Base-by-base conservation (phyloP, 2,329 filamentous ascomycete species). In the Trichoderma oligosporum region DNA sequence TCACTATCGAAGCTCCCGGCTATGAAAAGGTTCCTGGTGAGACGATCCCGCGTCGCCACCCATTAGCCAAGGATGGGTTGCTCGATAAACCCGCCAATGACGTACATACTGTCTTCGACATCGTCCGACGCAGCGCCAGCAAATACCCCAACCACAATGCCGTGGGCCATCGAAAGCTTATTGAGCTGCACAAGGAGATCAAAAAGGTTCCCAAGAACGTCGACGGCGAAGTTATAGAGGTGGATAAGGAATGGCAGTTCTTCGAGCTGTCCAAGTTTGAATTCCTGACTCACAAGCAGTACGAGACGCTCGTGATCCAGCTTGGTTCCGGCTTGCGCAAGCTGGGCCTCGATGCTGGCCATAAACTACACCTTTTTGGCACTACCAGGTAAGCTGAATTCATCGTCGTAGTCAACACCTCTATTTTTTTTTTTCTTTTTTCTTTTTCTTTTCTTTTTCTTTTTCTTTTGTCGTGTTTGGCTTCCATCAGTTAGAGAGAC, bases 121-220 rank as follows among this genome's bases (percentile, higher is more conserved):
- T 96, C 62, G 78, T 96, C 67, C 82, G 82, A 67, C 82, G 85
- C 65, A 85, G 86, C 64, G 86, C 87, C 41, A 78, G 77, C 55
- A 73, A 81, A 60, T 86, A 83, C 67, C 80, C 81, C 59, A 81
- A 84, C 67, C 80, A 85, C 67, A 79, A 82, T 59, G 85, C 85
- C 59, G 78, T 89, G 60, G 91, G 88, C 64, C 81, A 80, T 66
- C 85, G 91, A 62, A 86, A 82, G 71, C 80, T 96, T 58, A 72
- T 96, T 73, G 80, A 86, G 72, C 84, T 86, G 45, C 91, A 96
- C 73, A 83, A 83, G 66, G 91, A 96, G 78, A 86, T 82, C 65
- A 96, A 93, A 78, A 94, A 91, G 81, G 78, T 96, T 64, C 88
- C 91, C 80, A 96, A 95, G 82, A 80, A 90, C 49, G 78, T 96